Conservation (phyloP, 257 asterid genomes). For the Striga asiatica region DNA sequence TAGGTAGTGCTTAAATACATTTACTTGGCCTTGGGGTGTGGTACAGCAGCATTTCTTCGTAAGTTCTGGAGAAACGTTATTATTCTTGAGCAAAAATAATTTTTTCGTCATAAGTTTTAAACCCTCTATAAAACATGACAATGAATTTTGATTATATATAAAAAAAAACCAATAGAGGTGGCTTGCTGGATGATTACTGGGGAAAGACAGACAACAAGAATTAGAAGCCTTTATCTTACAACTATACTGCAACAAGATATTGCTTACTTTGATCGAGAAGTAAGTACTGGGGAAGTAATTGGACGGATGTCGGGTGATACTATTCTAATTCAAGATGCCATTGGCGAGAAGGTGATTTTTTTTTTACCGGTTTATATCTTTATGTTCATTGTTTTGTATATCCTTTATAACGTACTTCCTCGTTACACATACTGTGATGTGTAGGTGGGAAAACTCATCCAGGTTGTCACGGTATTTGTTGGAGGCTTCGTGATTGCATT, state of each 20-base stretch:
- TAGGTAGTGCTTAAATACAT: constrained; percentile 43
- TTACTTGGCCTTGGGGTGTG: constrained; percentile 37
- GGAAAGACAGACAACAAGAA: constrained; percentile 55
- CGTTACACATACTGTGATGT: background rate
- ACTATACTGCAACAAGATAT: constrained; percentile 60
- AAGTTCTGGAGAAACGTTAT: too few species aligned
- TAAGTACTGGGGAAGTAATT: constrained; percentile 45
- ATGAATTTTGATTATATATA: too few species aligned
- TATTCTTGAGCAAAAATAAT: too few species aligned
- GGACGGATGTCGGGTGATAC: constrained; percentile 64
- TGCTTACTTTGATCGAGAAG: constrained; percentile 59
- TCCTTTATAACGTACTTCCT: background rate
- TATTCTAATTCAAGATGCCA: constrained; percentile 58
- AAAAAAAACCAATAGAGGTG: too few species aligned
- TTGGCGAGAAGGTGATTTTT: constrained; percentile 51
- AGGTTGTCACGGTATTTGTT: constrained; percentile 32
- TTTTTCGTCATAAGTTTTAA: too few species aligned
- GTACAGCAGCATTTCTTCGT: constrained; percentile 49
- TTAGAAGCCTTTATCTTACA: constrained; percentile 39
- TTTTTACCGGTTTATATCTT: background rate
- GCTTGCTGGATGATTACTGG: constrained; percentile 66
- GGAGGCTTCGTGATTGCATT: constrained; percentile 54
- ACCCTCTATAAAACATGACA: too few species aligned
- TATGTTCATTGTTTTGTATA: too few species aligned
- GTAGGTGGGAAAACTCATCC: constrained; percentile 50